Evolutionary conservation across 257 asterid genomes (phyloP).

Genomic region (Vinca minor): DNA sequence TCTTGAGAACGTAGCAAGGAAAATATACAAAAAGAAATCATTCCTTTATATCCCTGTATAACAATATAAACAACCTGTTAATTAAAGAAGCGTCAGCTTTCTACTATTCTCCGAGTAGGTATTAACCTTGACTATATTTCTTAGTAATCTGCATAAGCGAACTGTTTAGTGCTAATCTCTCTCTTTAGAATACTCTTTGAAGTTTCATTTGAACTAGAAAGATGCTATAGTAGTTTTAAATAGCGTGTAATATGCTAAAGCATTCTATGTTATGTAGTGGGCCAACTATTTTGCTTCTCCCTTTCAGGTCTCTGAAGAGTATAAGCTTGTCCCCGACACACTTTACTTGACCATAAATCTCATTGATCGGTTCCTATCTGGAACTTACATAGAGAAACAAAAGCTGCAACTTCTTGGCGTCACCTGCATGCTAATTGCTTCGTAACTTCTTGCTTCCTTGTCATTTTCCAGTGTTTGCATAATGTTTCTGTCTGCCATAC

Average conservation of each 20-base stretch:
- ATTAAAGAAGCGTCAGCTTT: background rate
- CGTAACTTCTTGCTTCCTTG: slow-evolving; percentile 48
- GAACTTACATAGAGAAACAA: slow-evolving; percentile 66
- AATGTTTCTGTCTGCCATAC: too few relatives aligned
- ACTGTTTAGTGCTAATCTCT: too few relatives aligned
- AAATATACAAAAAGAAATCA: background rate
- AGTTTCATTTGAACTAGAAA: too few relatives aligned
- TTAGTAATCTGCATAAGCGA: background rate
- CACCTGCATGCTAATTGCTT: slow-evolving; percentile 97
- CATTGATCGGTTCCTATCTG: slow-evolving; percentile 78
- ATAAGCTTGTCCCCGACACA: slow-evolving; percentile 84
- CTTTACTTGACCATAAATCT: slow-evolving; percentile 96
- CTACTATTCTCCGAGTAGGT: too few relatives aligned
- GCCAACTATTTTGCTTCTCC: slow-evolving; percentile 6
- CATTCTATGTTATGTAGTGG: background rate
- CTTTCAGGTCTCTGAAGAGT: slow-evolving; percentile 92
- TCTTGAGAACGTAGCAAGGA: background rate
- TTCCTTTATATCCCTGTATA: background rate
- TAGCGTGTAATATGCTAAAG: background rate
- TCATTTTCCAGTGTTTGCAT: background rate
- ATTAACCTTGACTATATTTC: too few relatives aligned
- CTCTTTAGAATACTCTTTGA: background rate
- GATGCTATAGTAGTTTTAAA: background rate
- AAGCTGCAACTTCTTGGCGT: slow-evolving; percentile 93
- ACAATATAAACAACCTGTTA: background rate